phyloP scores from a whole-genome alignment of 2,329 filamentous ascomycete species.

The Cordyceps farinosa region DNA sequence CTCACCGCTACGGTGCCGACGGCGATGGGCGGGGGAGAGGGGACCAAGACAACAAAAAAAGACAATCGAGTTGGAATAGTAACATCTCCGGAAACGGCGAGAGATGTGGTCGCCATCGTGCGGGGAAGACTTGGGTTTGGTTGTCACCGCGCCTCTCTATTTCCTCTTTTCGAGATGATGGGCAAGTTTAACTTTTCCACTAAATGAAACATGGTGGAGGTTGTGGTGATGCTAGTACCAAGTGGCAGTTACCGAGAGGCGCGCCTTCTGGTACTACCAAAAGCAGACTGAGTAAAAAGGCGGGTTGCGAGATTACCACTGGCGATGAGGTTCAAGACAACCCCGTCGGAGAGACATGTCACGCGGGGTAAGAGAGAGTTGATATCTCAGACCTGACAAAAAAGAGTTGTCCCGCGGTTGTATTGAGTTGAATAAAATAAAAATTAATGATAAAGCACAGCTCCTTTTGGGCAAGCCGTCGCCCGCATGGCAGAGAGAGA shows the following conservation, averaged over 20 bases:
- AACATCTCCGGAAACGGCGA: neutral
- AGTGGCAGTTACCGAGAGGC: too few species aligned
- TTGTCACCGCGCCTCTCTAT: neutral
- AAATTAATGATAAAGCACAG: neutral
- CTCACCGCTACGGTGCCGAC: constrained; percentile 2
- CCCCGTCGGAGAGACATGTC: neutral
- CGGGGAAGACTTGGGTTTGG: neutral
- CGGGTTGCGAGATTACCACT: neutral
- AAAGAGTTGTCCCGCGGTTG: too few species aligned
- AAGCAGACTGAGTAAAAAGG: neutral
- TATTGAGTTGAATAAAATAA: too few species aligned
- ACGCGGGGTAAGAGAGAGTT: neutral
- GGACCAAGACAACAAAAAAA: too few species aligned
- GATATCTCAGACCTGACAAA: neutral
- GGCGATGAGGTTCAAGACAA: neutral
- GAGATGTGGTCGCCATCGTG: neutral
- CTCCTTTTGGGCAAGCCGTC: neutral
- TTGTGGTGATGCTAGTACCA: neutral
- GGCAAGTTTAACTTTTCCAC: neutral
- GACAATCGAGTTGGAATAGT: neutral
- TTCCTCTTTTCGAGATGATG: neutral
- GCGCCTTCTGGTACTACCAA: too few species aligned
- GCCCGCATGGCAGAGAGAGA: neutral
- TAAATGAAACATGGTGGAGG: neutral
- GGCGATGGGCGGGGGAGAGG: too few species aligned